phyloP scores from a whole-genome alignment of 2,329 filamentous ascomycete species.

The Penicillium sp. region DNA sequence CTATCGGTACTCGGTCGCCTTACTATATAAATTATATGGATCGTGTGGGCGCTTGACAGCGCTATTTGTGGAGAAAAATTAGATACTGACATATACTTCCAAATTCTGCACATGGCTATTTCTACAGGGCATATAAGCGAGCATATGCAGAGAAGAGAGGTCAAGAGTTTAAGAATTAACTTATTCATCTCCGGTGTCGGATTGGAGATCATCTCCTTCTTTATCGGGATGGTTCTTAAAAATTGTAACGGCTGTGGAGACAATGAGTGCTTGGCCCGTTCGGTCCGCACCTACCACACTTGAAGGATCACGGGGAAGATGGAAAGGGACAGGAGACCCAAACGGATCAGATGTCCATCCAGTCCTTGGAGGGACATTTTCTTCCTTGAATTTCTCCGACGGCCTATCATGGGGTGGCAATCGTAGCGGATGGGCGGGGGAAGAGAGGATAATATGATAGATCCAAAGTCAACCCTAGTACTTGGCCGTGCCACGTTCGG shows the following conservation, averaged over 20 bases:
- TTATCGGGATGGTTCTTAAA: background rate
- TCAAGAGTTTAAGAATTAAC: background rate
- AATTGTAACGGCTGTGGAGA: background rate
- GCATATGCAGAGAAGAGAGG: background rate
- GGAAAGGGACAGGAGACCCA: background rate
- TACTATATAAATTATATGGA: background rate
- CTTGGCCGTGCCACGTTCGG: conserved; percentile 9
- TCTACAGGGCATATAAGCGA: background rate
- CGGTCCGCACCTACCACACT: background rate
- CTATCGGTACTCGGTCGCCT: background rate
- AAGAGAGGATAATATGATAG: conserved; percentile 11
- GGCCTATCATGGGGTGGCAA: conserved; percentile 2
- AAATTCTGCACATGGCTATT: background rate
- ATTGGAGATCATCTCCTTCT: background rate
- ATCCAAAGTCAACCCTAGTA: conserved; percentile 8
- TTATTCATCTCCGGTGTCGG: background rate
- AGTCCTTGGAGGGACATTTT: background rate
- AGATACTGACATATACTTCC: background rate
- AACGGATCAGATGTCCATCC: background rate
- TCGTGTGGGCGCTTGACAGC: background rate
- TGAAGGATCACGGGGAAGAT: background rate
- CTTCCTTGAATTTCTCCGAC: conserved; percentile 3
- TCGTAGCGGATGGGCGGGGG: background rate
- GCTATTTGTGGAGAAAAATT: background rate
- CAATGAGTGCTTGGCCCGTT: background rate